Base-by-base conservation (phyloP, 345 rosid species). In the Ceriops tagal region DNA sequence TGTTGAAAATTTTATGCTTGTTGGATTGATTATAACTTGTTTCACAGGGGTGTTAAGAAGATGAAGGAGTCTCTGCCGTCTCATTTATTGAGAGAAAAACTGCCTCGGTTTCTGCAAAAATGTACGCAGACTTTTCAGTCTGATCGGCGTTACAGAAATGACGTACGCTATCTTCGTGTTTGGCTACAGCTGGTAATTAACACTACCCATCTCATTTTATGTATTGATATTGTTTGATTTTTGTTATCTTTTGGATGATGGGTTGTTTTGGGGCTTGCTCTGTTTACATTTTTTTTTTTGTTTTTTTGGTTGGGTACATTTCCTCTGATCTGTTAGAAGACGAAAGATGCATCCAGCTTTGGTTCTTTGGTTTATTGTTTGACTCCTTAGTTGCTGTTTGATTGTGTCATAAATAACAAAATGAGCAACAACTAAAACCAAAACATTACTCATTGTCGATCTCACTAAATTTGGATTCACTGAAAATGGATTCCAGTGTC, bases 81-180 rank as follows among this genome's bases (percentile, higher is more conserved):
- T 70, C 78, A 74, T 75, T 46, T 78, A 28, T 71, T 89, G 73
- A 80, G 78, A 53, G 89, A 84, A 82, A 93, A 93, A 87, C 82
- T 93, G 62, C 98, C 98, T 51, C 82, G 98, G 53, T 93, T 93
- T 71, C 67, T 91, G 58, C 96, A 93, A 76, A 91, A 86, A 78
- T 91, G 98, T 66, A 75, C 88, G 10, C 88, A 82, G 80, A 73
- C 85, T 0, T 91, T 93, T 76, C 85, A 88, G 70, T 79, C 90
- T 30, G 96, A 93, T 73, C 82, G 88, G 15, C 89, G 90, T 71
- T 91, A 91, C 70, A 73, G 72, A 65, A 85, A 93, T 71, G 98
- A 91, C 78, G 75, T 80, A 32, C 96, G 98, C 2, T 93, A 89
- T 73, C 72, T 93, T 70, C 96, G 95, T 62, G 88, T 93, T 67